phyloP scores from a whole-genome alignment of 2,329 filamentous ascomycete species.

The Zarea fungicola region DNA sequence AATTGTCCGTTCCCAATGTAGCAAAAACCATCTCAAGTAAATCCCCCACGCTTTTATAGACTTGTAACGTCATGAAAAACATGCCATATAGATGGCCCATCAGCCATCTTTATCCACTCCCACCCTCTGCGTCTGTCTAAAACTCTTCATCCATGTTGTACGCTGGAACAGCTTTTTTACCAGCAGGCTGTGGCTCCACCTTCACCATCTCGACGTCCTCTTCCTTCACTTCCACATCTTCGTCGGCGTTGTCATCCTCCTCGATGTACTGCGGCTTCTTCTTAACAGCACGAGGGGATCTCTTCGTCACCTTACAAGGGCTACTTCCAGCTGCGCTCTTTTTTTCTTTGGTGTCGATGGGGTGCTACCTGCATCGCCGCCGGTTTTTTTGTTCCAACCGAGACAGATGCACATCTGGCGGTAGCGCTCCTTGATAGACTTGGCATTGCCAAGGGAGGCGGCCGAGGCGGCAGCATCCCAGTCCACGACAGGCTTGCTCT shows the following conservation, averaged over 20 bases:
- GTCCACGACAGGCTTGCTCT: conserved; percentile 34
- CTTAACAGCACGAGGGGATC: conserved; percentile 21
- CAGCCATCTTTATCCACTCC: too few species aligned
- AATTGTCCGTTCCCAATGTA: too few species aligned
- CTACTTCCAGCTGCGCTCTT: too few species aligned
- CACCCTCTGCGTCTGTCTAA: too few species aligned
- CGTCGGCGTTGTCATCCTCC: conserved; percentile 12
- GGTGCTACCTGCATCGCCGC: not conserved
- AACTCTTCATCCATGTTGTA: too few species aligned
- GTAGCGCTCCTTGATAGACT: conserved; percentile 38
- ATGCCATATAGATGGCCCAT: too few species aligned
- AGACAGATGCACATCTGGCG: conserved; percentile 36
- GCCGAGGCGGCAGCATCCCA: conserved; percentile 33
- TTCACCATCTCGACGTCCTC: too few species aligned
- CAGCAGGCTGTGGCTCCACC: too few species aligned
- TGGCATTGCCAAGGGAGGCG: conserved; percentile 34
- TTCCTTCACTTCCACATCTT: conserved; percentile 18
- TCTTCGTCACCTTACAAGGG: conserved; percentile 27
- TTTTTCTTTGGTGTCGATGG: not conserved
- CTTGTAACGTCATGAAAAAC: too few species aligned
- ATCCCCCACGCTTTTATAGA: too few species aligned
- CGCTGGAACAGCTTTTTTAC: too few species aligned
- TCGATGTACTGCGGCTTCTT: conserved; percentile 14
- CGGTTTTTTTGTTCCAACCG: conserved; percentile 29
- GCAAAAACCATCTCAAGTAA: too few species aligned